Base-by-base conservation (phyloP, 495 filamentous ascomycete species). In the Podospora tetraspora region DNA sequence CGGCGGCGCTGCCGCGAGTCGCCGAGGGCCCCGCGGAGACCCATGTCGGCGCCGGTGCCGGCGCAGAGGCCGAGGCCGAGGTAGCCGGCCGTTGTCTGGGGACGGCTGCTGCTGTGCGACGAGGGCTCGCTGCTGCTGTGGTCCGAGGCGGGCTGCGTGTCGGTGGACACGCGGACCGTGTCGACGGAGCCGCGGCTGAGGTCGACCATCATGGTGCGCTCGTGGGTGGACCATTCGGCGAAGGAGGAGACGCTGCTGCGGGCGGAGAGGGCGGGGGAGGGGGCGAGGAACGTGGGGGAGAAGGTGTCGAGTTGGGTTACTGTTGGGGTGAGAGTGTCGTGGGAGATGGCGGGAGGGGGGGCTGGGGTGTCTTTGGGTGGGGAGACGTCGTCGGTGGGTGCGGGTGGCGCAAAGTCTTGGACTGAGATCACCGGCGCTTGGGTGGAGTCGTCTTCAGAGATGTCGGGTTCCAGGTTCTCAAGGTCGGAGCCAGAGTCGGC, bases 61-160 rank as follows among this genome's bases (percentile, higher is more conserved):
- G 3, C 27, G 25, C 72, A 72, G 43, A 73, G 79, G 57, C 75
- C 72, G 37, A 82, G 73, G 27, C 80, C 80, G 1, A 83, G 75
- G 34, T 79, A 75, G 60, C 79, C 78, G 9, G 80, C 79, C 32
- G 78, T 27, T 6, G 27, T 81, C 52, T 75, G 77, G 19, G 77
- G 77, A n/a, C 71, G 71, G 66, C 61, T 52, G 12, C 25, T 25
- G 25, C 61, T 52, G 12, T 27, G 60, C 23, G 34, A 62, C 9
- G 22, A 61, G 21, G 61, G 59, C 4, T 32, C 21, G 62, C 62
- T 24, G 24, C 24, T 24, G 24, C 24, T 13, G 13, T 3, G 24
- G 43, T 56, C 57, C 19, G 12, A 13, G 12, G 10, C 22, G 24
- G 19, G 10, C 24, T 24, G 24, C 59, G 32, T 60, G 22, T 30